phyloP scores from a whole-genome alignment of 2,329 filamentous ascomycete genomes.

The Uncinocarpus reesii region DNA sequence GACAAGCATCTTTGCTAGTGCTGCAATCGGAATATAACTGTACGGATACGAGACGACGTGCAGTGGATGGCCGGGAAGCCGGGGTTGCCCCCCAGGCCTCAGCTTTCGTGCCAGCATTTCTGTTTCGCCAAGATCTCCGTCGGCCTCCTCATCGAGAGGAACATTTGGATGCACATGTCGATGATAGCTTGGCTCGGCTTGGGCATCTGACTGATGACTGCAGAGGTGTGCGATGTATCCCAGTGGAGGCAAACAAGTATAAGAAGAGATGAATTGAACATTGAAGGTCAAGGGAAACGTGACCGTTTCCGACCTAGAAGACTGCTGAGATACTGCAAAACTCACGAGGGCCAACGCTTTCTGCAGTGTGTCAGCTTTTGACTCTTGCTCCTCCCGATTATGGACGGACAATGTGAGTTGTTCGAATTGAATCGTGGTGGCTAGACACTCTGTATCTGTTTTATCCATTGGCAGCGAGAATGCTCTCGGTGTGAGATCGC shows the following conservation, averaged over 20 bases:
- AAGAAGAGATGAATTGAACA: slow-evolving; percentile 46
- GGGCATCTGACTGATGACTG: not conserved
- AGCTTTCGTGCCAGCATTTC: slow-evolving; percentile 12
- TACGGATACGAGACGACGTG: slow-evolving; percentile 28
- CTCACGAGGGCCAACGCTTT: slow-evolving; percentile 20
- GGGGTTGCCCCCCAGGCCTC: slow-evolving; percentile 13
- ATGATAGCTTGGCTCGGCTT: slow-evolving; percentile 10
- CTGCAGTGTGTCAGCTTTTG: slow-evolving; percentile 18
- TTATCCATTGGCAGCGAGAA: slow-evolving; percentile 33
- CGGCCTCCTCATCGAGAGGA: not conserved
- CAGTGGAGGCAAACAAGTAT: slow-evolving; percentile 42
- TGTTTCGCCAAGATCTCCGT: slow-evolving; percentile 5
- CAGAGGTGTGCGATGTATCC: slow-evolving; percentile 21
- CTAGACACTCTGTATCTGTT: slow-evolving; percentile 17
- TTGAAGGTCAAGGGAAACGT: slow-evolving; percentile 40
- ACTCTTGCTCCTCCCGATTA: slow-evolving; percentile 12
- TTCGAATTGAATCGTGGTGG: slow-evolving; percentile 13
- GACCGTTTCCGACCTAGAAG: slow-evolving; percentile 18
- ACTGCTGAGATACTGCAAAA: slow-evolving; percentile 21
- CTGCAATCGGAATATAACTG: slow-evolving; percentile 24
- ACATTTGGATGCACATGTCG: slow-evolving; percentile 8
- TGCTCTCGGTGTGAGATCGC: slow-evolving; percentile 29
- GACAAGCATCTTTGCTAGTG: slow-evolving; percentile 18
- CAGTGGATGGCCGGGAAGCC: slow-evolving; percentile 32
- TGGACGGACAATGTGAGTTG: slow-evolving; percentile 19